These are phyloP conservation scores for Cicer cuneatum DNA, from an alignment of 306 rosid species.

Conservation along the genomic window DNA sequence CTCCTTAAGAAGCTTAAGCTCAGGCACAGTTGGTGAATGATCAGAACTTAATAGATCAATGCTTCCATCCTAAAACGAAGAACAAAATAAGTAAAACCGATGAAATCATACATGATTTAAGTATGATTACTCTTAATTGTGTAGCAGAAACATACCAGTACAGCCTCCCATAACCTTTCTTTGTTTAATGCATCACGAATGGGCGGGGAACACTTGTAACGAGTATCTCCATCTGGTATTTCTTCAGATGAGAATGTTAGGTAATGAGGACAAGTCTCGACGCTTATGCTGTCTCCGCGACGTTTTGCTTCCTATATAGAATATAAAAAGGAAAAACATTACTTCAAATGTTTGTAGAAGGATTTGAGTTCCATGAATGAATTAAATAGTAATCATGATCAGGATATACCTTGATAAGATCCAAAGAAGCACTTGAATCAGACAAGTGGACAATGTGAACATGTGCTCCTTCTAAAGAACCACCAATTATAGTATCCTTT, in stretches of 20 bases:
- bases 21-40: constrained; percentile 88
- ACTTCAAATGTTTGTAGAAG: not conserved
- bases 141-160: constrained; percentile 58
- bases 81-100: constrained; percentile 17
- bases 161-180: constrained; percentile 83
- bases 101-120: constrained; percentile 6
- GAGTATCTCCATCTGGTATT: constrained; percentile 81
- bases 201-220: constrained; percentile 95
- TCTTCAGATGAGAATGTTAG: constrained; percentile 84
- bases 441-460: constrained; percentile 95
- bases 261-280: constrained; percentile 94
- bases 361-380: not conserved
- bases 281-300: constrained; percentile 78
- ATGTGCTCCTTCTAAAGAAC: constrained; percentile 89
- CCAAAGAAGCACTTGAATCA: constrained; percentile 79
- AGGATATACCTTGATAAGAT: constrained; percentile 74
- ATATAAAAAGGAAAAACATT: not conserved
- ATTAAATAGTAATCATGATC: not conserved
- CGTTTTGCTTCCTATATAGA: constrained; percentile 80
- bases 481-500: constrained; percentile 73
- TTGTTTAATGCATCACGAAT: constrained; percentile 77
- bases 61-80: constrained; percentile 71
- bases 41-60: constrained; percentile 85
- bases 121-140: not conserved
- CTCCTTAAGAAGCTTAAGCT: constrained; percentile 81